phyloP scores from a whole-genome alignment of 495 filamentous ascomycete genomes.

The Penicillium psychrofluorescens region DNA sequence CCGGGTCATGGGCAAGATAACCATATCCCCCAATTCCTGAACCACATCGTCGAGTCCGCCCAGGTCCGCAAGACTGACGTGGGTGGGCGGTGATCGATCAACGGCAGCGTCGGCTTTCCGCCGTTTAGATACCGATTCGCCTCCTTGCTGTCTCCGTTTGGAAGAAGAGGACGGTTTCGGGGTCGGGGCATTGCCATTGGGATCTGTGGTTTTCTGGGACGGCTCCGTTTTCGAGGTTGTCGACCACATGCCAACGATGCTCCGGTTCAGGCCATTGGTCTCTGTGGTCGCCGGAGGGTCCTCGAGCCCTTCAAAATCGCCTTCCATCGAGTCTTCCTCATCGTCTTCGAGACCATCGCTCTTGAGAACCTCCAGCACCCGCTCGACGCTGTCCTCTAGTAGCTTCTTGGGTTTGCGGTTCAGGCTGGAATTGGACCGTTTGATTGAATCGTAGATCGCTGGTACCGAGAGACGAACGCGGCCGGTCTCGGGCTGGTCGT shows the following conservation, averaged over 20 bases:
- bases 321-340: slow-evolving; percentile 52
- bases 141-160: slow-evolving; percentile 51
- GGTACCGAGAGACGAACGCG: slow-evolving; percentile 47
- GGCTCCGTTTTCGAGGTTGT: slow-evolving; percentile 30
- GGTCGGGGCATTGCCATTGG: slow-evolving; percentile 11
- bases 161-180: slow-evolving; percentile 20
- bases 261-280: slow-evolving; percentile 67
- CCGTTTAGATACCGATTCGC: slow-evolving; percentile 62
- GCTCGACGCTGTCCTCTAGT: slow-evolving; percentile 79
- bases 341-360: slow-evolving; percentile 49
- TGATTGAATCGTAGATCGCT: slow-evolving; percentile 67
- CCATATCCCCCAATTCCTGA: slow-evolving; percentile 65
- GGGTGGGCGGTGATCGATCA: slow-evolving; percentile 65
- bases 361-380: slow-evolving; percentile 68
- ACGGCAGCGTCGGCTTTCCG: slow-evolving; percentile 49
- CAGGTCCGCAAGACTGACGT: slow-evolving; percentile 70
- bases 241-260: slow-evolving; percentile 63
- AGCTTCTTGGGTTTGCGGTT: slow-evolving; percentile 71
- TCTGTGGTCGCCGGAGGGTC: slow-evolving; percentile 36
- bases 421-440: slow-evolving; percentile 75
- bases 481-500: slow-evolving; percentile 49
- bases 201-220: slow-evolving; percentile 23
- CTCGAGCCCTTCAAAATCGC: slow-evolving; percentile 58
- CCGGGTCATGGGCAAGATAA: slow-evolving; percentile 74
- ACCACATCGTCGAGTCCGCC: slow-evolving; percentile 81